These are phyloP conservation scores for Stagonosporopsis chrysanthemi DNA, from an alignment of 2,329 filamentous ascomycete genomes.

Conservation along the genomic window DNA sequence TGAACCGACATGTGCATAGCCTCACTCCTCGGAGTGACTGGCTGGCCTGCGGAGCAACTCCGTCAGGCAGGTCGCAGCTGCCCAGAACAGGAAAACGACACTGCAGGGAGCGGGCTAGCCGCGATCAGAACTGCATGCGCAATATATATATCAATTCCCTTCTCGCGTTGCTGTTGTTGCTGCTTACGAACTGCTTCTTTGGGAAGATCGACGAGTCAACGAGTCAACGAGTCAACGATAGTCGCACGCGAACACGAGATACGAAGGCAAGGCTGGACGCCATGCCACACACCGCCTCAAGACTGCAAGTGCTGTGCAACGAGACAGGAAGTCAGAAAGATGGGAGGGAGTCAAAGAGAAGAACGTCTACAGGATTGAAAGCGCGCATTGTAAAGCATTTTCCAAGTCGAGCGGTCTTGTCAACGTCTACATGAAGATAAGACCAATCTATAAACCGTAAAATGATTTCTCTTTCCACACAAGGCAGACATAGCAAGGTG, in stretches of 20 bases:
- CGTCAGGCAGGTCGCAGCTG: conserved; percentile 3
- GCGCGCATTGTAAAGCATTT: background rate
- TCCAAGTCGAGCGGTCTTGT: background rate
- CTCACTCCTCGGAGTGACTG: conserved; percentile 1
- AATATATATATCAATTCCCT: background rate
- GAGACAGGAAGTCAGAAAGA: background rate
- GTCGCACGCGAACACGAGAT: background rate
- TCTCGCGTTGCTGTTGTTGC: background rate
- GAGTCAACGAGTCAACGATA: background rate
- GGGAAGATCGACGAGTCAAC: background rate
- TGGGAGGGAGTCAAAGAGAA: background rate
- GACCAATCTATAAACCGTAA: background rate
- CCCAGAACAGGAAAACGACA: conserved; percentile 11
- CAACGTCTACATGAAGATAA: background rate
- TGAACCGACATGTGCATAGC: conserved; percentile 5
- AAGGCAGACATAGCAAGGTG: background rate
- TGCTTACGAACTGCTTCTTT: background rate
- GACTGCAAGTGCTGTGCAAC: background rate
- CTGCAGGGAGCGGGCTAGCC: conserved; percentile 7
- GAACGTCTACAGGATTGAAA: background rate
- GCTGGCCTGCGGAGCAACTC: conserved; percentile 16
- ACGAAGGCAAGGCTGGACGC: background rate
- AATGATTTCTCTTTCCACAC: background rate
- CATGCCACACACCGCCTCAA: background rate
- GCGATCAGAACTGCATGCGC: background rate